phyloP scores from a whole-genome alignment of 441 rosid genomes.

The Adansonia grandidieri region DNA sequence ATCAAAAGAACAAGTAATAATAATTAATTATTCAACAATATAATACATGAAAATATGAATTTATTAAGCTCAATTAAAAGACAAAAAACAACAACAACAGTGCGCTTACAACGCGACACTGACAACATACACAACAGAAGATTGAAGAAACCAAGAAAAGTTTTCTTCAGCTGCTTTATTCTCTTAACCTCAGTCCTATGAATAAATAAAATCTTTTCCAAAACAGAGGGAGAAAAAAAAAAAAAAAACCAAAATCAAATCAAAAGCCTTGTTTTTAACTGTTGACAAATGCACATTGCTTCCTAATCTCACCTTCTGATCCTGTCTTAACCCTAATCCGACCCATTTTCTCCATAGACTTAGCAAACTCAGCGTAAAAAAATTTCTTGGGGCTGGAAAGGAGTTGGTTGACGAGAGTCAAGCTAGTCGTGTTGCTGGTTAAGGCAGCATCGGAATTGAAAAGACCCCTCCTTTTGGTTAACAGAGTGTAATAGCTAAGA shows the following conservation, averaged over 20 bases:
- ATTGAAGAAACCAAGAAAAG: conserved; percentile 4
- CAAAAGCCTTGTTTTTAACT: not conserved
- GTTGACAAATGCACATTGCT: conserved; percentile 36
- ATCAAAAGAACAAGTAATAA: not conserved
- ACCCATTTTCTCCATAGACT: conserved; percentile 84
- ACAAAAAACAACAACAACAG: not conserved
- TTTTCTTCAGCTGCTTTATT: not conserved
- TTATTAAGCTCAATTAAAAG: not conserved
- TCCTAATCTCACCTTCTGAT: conserved; percentile 65
- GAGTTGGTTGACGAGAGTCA: conserved; percentile 50
- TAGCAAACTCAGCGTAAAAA: conserved; percentile 60
- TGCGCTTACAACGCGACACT: too few species aligned
- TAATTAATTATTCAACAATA: not conserved
- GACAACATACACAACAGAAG: not conserved
- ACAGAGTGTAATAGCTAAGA: conserved; percentile 55
- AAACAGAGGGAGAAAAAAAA: not conserved
- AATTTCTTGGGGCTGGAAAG: conserved; percentile 45
- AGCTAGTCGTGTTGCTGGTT: conserved; percentile 51
- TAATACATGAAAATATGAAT: not conserved
- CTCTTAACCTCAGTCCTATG: not conserved
- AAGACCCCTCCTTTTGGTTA: conserved; percentile 67
- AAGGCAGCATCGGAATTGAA: conserved; percentile 75
- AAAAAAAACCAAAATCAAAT: not conserved
- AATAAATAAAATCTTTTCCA: not conserved
- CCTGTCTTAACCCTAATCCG: conserved; percentile 62